Evolutionary conservation across 2,329 filamentous ascomycete genomes (phyloP), one percentile per base, ranked within the genome.

Genomic region (Onygena corvina): DNA sequence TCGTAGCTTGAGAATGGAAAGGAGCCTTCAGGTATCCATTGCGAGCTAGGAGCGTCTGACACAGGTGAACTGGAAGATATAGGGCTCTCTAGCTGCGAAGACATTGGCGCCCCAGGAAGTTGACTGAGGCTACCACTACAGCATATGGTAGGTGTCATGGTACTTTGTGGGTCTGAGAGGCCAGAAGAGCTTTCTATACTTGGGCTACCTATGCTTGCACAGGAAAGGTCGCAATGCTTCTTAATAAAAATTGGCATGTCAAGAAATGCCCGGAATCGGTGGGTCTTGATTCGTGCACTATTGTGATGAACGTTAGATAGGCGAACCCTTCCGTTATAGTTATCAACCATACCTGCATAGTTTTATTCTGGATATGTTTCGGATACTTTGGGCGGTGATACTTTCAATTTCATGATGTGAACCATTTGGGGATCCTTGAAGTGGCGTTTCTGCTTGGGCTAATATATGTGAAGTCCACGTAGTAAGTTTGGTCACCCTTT

Each of bases 201-300:
- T 30, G 44, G 31, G 14, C 49, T 49, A 8, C 46, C 52, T 27
- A 54, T 49, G 35, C 52, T 54, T 2, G 53, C 53, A 14, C 50
- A 56, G 36, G 54, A 48, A 16, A 71, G 59, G 50, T 71, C 69
- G 54, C 68, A 71, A 48, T 71, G 68, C 33, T 62, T 64, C 50
- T 69, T 68, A 20, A 70, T 63, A 53, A 71, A 71, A 11, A 71
- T 63, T 1, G 69, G 68, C 8, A 70, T 66, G 49, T 71, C 68
- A 14, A 64, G 67, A 52, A 71, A 71, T 12, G 69, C 69, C 35
- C 67, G 59, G 49, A 71, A 71, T n/a, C 69, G 65, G 50, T 71
- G 68, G 0, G 64, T 60, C 57, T 71, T 71, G 27, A 71, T 71
- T 55, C 67, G 66, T 8, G 69, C 67, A 54, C 69, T 71, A 51